Conservation (phyloP, 2,329 filamentous ascomycete species). For the Harringtonia lauricola region DNA sequence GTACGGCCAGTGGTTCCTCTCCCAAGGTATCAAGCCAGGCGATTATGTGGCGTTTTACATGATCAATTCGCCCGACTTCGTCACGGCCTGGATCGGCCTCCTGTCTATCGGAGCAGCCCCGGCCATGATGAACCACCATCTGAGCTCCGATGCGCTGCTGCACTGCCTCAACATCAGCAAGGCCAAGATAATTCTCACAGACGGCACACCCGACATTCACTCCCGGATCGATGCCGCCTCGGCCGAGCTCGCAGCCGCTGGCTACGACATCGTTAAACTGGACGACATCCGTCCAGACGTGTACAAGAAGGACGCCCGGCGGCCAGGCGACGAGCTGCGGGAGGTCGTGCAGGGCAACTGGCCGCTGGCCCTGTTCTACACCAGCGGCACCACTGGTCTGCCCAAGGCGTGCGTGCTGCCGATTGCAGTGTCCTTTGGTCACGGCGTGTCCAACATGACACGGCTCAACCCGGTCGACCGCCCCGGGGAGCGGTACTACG, state of each 20-base stretch:
- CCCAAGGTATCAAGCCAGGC: constrained; percentile 44
- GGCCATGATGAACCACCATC: constrained; percentile 61
- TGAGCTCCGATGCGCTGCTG: constrained; percentile 50
- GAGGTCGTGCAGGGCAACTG: constrained; percentile 36
- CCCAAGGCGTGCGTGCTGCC: constrained; percentile 61
- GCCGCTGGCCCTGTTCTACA: constrained; percentile 59
- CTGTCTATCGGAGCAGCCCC: constrained; percentile 57
- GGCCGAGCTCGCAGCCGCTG: constrained; percentile 33
- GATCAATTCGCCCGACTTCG: constrained; percentile 55
- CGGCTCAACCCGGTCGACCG: constrained; percentile 17
- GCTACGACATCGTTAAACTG: constrained; percentile 45
- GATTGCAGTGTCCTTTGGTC: constrained; percentile 26
- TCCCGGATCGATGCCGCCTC: constrained; percentile 46
- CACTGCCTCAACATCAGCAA: constrained; percentile 53
- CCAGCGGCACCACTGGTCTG: constrained; percentile 64
- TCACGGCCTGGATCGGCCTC: constrained; percentile 53
- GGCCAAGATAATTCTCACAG: constrained; percentile 46
- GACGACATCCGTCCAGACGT: constrained; percentile 32
- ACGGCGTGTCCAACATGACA: constrained; percentile 15
- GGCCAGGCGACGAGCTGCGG: constrained; percentile 45
- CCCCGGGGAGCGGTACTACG: constrained; percentile 53
- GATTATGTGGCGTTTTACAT: constrained; percentile 57
- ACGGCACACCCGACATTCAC: constrained; percentile 41
- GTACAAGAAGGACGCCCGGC: constrained; percentile 14
- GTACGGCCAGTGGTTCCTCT: constrained; percentile 51